Percentiles rank a stretch among this genome's conserved stretches.
Evolutionary conservation across 2,329 filamentous ascomycete genomes (phyloP).

Genomic region (Alternaria ethzedia): DNA sequence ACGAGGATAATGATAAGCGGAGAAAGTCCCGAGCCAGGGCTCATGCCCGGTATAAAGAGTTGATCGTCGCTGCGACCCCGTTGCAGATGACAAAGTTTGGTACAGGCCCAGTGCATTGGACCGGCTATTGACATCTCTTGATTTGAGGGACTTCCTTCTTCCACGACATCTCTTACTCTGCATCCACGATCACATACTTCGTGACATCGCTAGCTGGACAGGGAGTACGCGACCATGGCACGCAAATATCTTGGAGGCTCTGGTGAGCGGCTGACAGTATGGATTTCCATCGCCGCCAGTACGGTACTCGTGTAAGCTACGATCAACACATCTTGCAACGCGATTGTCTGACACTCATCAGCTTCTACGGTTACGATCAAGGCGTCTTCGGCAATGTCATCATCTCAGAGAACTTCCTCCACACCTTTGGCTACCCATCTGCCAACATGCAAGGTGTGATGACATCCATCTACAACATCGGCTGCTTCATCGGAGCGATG

Average conservation of each 20-base stretch:
- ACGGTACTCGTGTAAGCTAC: conserved; percentile 52
- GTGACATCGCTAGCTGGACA: not conserved
- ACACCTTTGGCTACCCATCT: conserved; percentile 36
- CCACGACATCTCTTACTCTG: not conserved
- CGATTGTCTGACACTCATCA: not conserved
- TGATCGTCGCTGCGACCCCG: conserved; percentile 1
- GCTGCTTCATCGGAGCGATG: conserved; percentile 54
- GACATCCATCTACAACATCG: conserved; percentile 52
- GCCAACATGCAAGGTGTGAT: conserved; percentile 49
- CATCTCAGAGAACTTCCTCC: conserved; percentile 40
- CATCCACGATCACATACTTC: not conserved
- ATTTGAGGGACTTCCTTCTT: not conserved
- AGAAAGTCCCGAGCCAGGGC: conserved; percentile 7
- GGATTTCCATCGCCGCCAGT: conserved; percentile 59
- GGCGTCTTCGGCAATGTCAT: conserved; percentile 46
- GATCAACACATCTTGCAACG: not conserved
- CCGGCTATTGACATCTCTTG: not conserved
- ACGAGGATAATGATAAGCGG: conserved; percentile 17
- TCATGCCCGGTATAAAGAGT: conserved; percentile 15
- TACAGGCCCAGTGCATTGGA: conserved; percentile 5
- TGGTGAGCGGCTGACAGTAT: conserved; percentile 58
- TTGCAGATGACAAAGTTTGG: conserved; percentile 1
- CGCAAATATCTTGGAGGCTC: conserved; percentile 60
- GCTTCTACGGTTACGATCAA: conserved; percentile 55
- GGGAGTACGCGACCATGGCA: conserved; percentile 42